Evolutionary conservation across 2,329 filamentous ascomycete genomes (phyloP), one percentile per base, ranked within the genome.

Genomic region (Sporothrix pseudoabietina): DNA sequence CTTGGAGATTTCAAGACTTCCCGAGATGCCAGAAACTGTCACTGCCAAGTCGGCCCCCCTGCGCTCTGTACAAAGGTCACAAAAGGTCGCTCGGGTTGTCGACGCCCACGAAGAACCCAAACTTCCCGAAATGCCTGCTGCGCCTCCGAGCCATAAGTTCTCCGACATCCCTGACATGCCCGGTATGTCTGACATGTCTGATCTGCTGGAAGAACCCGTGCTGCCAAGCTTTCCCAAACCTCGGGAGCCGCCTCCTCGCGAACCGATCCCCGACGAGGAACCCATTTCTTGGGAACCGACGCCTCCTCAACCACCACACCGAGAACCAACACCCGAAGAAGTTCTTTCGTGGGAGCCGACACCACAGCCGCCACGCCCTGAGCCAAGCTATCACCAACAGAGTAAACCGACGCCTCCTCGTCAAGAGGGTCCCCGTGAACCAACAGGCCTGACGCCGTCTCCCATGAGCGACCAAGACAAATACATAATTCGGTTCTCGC

Each of bases 401-500:
- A 49, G 39, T 7, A n/a, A 52, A 16, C 44, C 57, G 6, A 19
- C 57, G 6, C 26, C 65, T 32, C 65, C 26, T 68, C 65, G 26
- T 26, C 65, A 32, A 16, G 16, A 55, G 39, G 47, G 4, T 1
- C 32, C 41, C 12, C 16, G 74, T 32, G 72, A 75, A 16, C 39
- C 12, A 26, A 54, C 30, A 3, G 19, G 66, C n/a, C 47, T 69
- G 10, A 69, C 66, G 19, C 66, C 66, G 5, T 69, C 66, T 8
- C 65, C 66, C 3, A 41, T 70, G 49, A 44, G 73, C 44, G 71
- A 75, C 76, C 41, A 19, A 72, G 39, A 78, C 76, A 47, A n/a
- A 72, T 35, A 78, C 26, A 39, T 73, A 16, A 22, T 73, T 6
- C 66, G 47, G 32, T 75, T 75, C 26, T 73, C 71, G 22, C 74